A percentile compares a stretch with the other conserved stretches of the same genome.
Conservation (phyloP, 306 rosid genomes). For the Vigna trinervia region DNA sequence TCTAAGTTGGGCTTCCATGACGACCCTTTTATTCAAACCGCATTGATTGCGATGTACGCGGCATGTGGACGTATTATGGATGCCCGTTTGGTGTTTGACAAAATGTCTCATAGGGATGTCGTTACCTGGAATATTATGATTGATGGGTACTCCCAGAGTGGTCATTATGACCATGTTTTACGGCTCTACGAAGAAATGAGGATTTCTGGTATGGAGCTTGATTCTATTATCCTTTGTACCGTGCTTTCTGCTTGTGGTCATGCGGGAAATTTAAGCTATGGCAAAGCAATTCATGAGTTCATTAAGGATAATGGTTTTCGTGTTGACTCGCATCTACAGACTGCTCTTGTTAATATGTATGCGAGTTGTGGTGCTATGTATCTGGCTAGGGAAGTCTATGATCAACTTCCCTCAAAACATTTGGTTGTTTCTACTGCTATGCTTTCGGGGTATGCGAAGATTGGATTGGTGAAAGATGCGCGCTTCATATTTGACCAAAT, state of each 20-base stretch:
- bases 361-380: conserved; percentile 76
- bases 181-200: conserved; percentile 76
- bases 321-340: conserved; percentile 52
- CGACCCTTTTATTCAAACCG: conserved; percentile 82
- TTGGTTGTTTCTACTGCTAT: conserved; percentile 76
- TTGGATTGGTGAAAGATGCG: conserved; percentile 62
- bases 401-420: conserved; percentile 53
- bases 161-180: conserved; percentile 65
- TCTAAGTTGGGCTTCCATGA: conserved; percentile 67
- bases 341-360: conserved; percentile 77
- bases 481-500: conserved; percentile 71
- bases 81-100: conserved; percentile 80
- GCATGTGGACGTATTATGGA: conserved; percentile 65
- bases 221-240: conserved; percentile 65
- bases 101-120: conserved; percentile 76
- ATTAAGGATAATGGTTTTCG: conserved; percentile 35
- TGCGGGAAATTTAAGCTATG: conserved; percentile 50
- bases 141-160: conserved; percentile 78
- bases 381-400: conserved; percentile 64
- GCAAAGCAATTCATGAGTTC: conserved; percentile 50
- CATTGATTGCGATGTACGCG: conserved; percentile 69
- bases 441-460: conserved; percentile 74
- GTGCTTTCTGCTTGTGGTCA: conserved; percentile 75
- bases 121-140: conserved; percentile 86
- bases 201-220: conserved; percentile 58